phyloP scores from a whole-genome alignment of 805 yeast species.

The Wickerhamiella azymoides region DNA sequence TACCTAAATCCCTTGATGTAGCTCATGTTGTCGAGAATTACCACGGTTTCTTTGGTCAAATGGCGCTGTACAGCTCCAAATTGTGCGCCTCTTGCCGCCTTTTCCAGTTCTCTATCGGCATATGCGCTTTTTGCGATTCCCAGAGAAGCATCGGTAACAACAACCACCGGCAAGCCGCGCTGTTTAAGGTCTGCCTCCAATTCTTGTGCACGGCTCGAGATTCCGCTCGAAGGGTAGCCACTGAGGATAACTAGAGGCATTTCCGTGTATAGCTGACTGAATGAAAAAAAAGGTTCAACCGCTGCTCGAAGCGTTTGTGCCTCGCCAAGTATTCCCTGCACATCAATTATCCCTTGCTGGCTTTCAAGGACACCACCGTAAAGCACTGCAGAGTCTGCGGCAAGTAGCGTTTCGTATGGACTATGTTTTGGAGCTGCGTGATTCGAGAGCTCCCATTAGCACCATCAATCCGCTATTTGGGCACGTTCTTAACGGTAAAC shows the following conservation, averaged over 20 bases:
- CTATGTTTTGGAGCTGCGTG: constrained; percentile 71
- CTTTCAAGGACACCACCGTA: constrained; percentile 83
- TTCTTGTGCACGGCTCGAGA: constrained; percentile 55
- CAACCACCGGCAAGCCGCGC: constrained; percentile 33
- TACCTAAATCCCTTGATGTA: constrained; percentile 93
- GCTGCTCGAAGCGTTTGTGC: constrained; percentile 33
- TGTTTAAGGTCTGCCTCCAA: constrained; percentile 36
- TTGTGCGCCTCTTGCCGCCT: constrained; percentile 68
- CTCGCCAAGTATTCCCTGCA: constrained; percentile 60
- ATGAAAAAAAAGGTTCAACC: not conserved
- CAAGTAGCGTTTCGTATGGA: constrained; percentile 68
- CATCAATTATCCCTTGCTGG: constrained; percentile 58
- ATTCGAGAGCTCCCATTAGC: constrained; percentile 76
- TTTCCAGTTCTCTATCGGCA: constrained; percentile 59
- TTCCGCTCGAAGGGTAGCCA: constrained; percentile 80
- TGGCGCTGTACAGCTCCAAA: constrained; percentile 82
- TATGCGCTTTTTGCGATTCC: constrained; percentile 61
- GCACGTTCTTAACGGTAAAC: constrained; percentile 40
- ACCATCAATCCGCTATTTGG: constrained; percentile 74
- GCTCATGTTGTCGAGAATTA: constrained; percentile 70
- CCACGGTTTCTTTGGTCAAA: constrained; percentile 52
- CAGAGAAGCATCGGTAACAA: constrained; percentile 65
- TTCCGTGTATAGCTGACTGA: not conserved
- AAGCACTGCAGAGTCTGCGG: constrained; percentile 55
- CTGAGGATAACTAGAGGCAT: constrained; percentile 82